A percentile compares a stretch with the other conserved stretches of the same genome.
phyloP scores from a whole-genome alignment of 2,329 filamentous ascomycete genomes.

The Rutstroemia sp. region DNA sequence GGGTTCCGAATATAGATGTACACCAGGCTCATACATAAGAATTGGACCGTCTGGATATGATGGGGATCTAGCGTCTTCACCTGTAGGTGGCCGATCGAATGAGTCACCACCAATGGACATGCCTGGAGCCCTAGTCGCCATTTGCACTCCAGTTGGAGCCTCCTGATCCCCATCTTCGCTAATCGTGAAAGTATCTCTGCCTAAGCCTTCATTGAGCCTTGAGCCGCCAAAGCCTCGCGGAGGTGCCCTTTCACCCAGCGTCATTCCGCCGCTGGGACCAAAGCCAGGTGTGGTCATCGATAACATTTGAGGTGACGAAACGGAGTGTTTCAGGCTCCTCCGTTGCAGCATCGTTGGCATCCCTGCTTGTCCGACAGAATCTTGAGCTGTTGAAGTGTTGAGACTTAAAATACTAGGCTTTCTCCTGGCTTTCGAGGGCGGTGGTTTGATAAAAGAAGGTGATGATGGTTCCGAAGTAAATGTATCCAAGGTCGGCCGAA shows the following conservation, averaged over 20 bases:
- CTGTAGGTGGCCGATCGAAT: conserved; percentile 61
- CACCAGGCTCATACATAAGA: conserved; percentile 70
- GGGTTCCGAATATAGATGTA: conserved; percentile 75
- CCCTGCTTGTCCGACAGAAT: conserved; percentile 48
- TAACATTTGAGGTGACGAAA: conserved; percentile 60
- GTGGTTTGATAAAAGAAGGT: conserved; percentile 74
- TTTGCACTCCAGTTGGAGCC: conserved; percentile 51
- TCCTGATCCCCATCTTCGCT: conserved; percentile 32
- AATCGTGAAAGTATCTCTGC: conserved; percentile 24
- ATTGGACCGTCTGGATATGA: conserved; percentile 78
- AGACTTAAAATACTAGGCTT: conserved; percentile 74
- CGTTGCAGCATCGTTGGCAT: conserved; percentile 54
- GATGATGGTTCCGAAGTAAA: conserved; percentile 50
- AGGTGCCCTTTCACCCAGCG: conserved; percentile 40
- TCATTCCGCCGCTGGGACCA: conserved; percentile 56
- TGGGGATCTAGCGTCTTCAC: conserved; percentile 73
- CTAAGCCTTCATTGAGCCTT: conserved; percentile 25
- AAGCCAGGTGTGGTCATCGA: conserved; percentile 45
- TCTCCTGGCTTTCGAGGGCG: conserved; percentile 54
- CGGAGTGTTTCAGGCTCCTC: conserved; percentile 58
- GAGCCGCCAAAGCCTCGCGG: conserved; percentile 20
- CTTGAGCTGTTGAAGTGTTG: conserved; percentile 59
- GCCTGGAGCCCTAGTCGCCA: conserved; percentile 45
- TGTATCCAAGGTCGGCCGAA: conserved; percentile 41
- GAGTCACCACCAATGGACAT: conserved; percentile 52